Evolutionary conservation across 2,329 filamentous ascomycete genomes (phyloP).

Genomic region (Cladosporium sp.): DNA sequence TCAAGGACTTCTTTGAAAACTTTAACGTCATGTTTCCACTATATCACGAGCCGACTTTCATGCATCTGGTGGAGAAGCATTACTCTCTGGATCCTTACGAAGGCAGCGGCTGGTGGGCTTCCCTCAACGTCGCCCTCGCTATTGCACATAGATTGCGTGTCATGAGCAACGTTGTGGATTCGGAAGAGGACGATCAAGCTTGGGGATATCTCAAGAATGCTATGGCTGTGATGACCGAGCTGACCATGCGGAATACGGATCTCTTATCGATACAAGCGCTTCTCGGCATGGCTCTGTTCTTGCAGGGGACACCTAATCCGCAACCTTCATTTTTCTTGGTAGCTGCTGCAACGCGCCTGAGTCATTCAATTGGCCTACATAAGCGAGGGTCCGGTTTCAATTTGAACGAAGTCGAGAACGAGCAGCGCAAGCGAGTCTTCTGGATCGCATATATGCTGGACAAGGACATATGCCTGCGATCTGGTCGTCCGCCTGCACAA

Average conservation of each 20-base stretch:
- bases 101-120: constrained; percentile 97
- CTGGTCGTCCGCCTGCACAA: constrained; percentile 70
- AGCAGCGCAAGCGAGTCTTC: constrained; percentile 80
- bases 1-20: constrained; percentile 95
- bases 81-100: constrained; percentile 92
- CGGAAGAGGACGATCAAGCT: constrained; percentile 89
- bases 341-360: constrained; percentile 83
- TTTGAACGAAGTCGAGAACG: constrained; percentile 88
- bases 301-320: constrained; percentile 95
- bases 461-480: constrained; percentile 72
- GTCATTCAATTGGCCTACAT: constrained; percentile 93
- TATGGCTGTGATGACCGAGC: constrained; percentile 86
- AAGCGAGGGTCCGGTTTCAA: constrained; percentile 92
- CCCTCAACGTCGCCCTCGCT: constrained; percentile 89
- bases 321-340: constrained; percentile 92
- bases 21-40: constrained; percentile 99
- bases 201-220: constrained; percentile 98
- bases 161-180: constrained; percentile 89
- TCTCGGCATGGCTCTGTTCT: constrained; percentile 87
- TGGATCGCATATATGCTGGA: constrained; percentile 77
- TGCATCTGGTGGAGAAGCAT: constrained; percentile 92
- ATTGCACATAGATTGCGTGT: constrained; percentile 89
- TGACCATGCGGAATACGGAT: constrained; percentile 95
- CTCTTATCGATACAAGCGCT: constrained; percentile 91
- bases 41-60: constrained; percentile 97